Base-by-base conservation (phyloP, 2,329 filamentous ascomycete species). In the Aspergillus persii region DNA sequence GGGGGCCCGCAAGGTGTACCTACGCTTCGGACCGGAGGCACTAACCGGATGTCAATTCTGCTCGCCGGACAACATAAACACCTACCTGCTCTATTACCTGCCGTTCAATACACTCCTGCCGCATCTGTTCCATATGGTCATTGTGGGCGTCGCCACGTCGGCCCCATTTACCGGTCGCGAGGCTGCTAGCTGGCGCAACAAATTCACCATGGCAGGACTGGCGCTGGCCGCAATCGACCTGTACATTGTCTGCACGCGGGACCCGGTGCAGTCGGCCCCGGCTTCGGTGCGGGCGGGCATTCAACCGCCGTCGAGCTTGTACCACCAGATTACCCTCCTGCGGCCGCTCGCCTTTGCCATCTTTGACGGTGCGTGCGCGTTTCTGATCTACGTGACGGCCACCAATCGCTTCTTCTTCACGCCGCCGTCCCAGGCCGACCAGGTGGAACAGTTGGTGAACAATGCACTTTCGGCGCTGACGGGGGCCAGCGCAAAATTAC, bases 41-140 rank as follows among this genome's bases (percentile, higher is more conserved):
- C 74, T 98, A 41, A 81, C 87, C 26, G 81, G 86, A 59, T 98
- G 93, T 74, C 83, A 86, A n/a, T 96, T 96, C 79, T 97, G 93
- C 83, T 81, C 79, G 53, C 77, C 85, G n/a, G 87, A 90, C 59
- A 86, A 90, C 51, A 83, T 86, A 4, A 80, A 79, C 41, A 86
- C 84, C 47, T 97, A 92, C 79, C 83, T 96, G 52, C 84, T 90
- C 72, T 98, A 96, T 77, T 88, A 90, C 12, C 76, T 96, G 0
- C 90, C 94, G 0, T 70, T 73, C 59, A 81, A 85, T 29, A 78
- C 96, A 7, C 69, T 93, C 1, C 80, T 86, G 12, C 89, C 91
- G n/a, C 94, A 99, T 76, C 79, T 98, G 8, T 71, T 87, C 51
- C 95, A 97, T 77, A 82, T 96, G 53, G 76, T 85, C 56, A 75